A percentile compares a stretch with the other conserved stretches of the same genome.
These are phyloP conservation scores for Sonneratia caseolaris DNA, from an alignment of 345 rosid species.

Conservation along the genomic window DNA sequence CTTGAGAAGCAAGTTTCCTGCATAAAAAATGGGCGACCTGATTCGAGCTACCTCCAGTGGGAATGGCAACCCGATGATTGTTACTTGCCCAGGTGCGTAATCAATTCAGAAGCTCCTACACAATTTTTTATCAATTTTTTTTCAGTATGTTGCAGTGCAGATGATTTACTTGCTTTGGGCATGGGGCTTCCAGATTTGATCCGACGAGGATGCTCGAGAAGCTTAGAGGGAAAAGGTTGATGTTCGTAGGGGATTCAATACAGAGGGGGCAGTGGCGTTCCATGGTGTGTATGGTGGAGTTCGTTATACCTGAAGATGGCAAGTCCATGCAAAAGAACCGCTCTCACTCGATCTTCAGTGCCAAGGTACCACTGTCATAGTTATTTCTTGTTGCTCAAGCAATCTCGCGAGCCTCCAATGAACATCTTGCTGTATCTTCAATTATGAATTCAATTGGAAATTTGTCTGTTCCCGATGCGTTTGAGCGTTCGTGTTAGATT, in stretches of 20 bases:
- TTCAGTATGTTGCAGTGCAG: neutral
- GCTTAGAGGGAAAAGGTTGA: constrained; percentile 60
- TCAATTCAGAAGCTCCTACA: neutral
- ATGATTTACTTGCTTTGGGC: neutral
- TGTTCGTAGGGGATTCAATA: constrained; percentile 80
- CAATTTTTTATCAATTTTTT: neutral
- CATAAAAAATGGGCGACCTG: constrained; percentile 51
- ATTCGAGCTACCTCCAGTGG: constrained; percentile 72
- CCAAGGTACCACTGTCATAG: constrained; percentile 42
- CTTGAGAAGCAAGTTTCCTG: constrained; percentile 73
- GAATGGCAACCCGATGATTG: constrained; percentile 96
- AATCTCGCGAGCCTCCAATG: neutral
- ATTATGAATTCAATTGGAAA: no score
- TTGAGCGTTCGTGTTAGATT: neutral
- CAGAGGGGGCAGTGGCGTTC: constrained; percentile 95
- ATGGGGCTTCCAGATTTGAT: constrained; percentile 35
- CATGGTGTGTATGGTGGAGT: constrained; percentile 73
- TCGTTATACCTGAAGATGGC: constrained; percentile 41
- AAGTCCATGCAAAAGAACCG: constrained; percentile 42
- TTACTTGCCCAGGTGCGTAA: constrained; percentile 51
- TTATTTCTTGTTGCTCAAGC: neutral
- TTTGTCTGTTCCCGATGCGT: no score
- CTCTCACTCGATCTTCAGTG: constrained; percentile 45
- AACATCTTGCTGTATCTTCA: no score
- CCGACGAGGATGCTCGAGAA: constrained; percentile 51